phyloP scores from a whole-genome alignment of 2,329 filamentous ascomycete genomes.

The Trichoderma cornu-damae region DNA sequence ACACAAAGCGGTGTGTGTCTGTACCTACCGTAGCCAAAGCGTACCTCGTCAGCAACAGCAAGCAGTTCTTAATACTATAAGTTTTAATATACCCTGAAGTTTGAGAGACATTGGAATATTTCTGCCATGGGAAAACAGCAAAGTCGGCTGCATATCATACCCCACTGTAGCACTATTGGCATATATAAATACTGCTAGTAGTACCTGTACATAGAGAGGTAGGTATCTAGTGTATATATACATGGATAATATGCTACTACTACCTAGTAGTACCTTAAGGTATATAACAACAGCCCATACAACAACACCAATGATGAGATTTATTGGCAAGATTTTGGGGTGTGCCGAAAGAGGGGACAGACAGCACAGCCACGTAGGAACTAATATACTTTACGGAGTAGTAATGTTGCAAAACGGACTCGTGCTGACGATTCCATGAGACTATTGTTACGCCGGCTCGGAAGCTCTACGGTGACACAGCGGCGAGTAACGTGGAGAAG shows the following conservation, averaged over 20 bases:
- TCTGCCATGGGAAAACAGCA: not conserved
- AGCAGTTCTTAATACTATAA: too few species aligned
- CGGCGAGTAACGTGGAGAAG: not conserved
- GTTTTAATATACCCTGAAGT: not conserved
- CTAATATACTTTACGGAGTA: not conserved
- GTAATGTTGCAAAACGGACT: not conserved
- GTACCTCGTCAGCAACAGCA: too few species aligned
- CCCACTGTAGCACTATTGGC: too few species aligned
- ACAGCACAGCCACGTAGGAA: slow-evolving; percentile 5
- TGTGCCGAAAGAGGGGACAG: not conserved
- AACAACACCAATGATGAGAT: too few species aligned
- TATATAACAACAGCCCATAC: too few species aligned
- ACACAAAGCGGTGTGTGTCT: not conserved
- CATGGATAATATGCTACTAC: too few species aligned
- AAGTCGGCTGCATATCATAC: not conserved
- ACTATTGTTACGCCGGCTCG: not conserved
- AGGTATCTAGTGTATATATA: too few species aligned
- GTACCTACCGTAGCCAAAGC: not conserved
- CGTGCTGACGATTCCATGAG: not conserved
- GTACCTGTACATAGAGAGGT: too few species aligned
- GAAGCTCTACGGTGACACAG: not conserved
- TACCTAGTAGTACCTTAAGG: too few species aligned
- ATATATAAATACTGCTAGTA: too few species aligned
- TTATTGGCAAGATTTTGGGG: not conserved
- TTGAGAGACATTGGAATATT: not conserved